Base-by-base conservation (phyloP, 805 yeast species). In the Candida pseudofarinosa region DNA sequence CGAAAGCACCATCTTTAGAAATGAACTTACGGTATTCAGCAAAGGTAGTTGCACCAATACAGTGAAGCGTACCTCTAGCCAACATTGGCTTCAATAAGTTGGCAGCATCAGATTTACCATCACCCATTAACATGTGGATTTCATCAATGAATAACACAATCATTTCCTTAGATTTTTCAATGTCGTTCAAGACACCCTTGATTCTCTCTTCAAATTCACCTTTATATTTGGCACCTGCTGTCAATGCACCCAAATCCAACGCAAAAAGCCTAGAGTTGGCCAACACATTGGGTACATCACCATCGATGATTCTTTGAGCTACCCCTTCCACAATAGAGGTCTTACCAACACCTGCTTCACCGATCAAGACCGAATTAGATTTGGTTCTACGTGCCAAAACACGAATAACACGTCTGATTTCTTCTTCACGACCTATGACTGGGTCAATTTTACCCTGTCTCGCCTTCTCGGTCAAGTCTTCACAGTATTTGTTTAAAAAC, bases 331-430 rank as follows among this genome's bases (percentile, higher is more conserved):
- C 96, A 55, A 93, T 91, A 23, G 96, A 87, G 32, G 99, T 93
- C 71, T 93, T 93, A 76, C 99, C 99, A 41, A 93, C 97, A 80
- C 99, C 99, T 34, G 99, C 97, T 58, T 93, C 99, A 75, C 99
- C 99, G 56, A 93, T 89, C 46, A 93, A 70, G 55, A 96, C 93
- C 13, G 98, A 96, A 61, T 93, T 93, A 4, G 97, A 90, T 68
- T 93, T 93, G 34, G 96, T 87, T 69, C 99, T 81, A 71, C 99
- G 84, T n/a, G 99, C 90, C 47, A 93, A 74, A 3, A 93, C 96
- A 48, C 98, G 79, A 46, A 93, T 91, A 26, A 96, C 88, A 52
- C 97, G 78, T 69, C 98, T 80, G 52, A 93, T 93, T 69, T 93
- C 99, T 66, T 93, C 99, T 64, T 93, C 99, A 71, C 99, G 85